Evolutionary conservation across 768 basidiomycete species (phyloP), one percentile per base, ranked within the genome.

Genomic region (Leccinellum albellum): DNA sequence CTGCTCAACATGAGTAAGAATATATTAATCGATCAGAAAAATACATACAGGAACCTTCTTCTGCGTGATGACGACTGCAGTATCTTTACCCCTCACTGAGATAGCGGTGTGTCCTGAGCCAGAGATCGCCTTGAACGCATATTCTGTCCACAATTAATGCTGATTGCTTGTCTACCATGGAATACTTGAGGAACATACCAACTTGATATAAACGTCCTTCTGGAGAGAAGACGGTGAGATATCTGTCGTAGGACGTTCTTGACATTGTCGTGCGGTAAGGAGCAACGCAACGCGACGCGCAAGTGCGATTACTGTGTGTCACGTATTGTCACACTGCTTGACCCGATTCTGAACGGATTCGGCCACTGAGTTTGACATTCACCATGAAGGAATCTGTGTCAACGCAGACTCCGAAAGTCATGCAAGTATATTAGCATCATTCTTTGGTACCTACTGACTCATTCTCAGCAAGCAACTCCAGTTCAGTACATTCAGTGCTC

Each of bases 91-190:
- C 66, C 96, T 79, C 46, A 98, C 89, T 17, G 95, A 83, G 51
- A 99, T 82, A 1, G 96, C 86, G 2, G 97, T 98, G 68, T 98
- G 93, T 1, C 94, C 96, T 1, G 94, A 94, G 54, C 93, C 94
- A 60, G 94, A 93, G 73, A 98, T 98, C 49, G 97, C 97, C 75
- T 98, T 99, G 87, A 98, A 98, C 26, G 97, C 96, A 81, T 98
- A 98, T 78, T 98, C 95, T 98, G 59, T 51, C 28, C 52, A 58
- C 53, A 28, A 57, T 57, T 58, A 61, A 57, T 64, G 44, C 12
- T 32, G 47, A 14, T 47, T 29, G 44, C 33, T 8, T 24, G 2
- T 13, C 8, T 14, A 4, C 1, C 33, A 50, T 17, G 10, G 4
- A 56, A 42, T 10, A 48, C 37, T 32, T 29, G 17, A 21, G 29